Evolutionary conservation across 805 yeast species (phyloP), one percentile per base, ranked within the genome.

Genomic region (Schizosaccharomyces octosporus): DNA sequence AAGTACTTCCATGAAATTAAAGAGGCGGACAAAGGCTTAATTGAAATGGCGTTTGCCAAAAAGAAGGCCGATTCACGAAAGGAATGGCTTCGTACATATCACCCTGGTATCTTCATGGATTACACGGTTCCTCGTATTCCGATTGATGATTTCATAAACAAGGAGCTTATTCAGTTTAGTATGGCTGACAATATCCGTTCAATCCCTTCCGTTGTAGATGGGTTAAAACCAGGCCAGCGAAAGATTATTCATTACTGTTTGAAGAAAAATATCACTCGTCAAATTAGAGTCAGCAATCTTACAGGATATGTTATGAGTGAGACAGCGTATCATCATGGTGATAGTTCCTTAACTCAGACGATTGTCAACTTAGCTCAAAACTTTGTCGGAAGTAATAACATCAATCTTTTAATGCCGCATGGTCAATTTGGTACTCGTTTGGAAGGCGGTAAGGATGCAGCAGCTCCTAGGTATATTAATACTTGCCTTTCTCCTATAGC

Each of bases 381-480:
- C 71, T 93, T 86, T 69, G 84, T 90, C 59, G 98, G 98, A 11
- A 78, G 95, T 6, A 93, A 93, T 69, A 93, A 93, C 68, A 73
- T 93, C 66, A 85, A 93, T 70, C 68, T 87, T 61, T 74, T 93
- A 67, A 78, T 81, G 69, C 98, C 98, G 59, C 85, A 84, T 70
- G 98, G 98, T 77, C 83, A 87, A 42, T 93, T 93, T 70, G 98
- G 98, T 78, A 83, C 96, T 0, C 81, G 98, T 73, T 89, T 93
- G 31, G 78, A 87, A 31, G 98, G 98, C 72, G 98, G 98, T 75
- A 93, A 93, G 71, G 98, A 93, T 75, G 93, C 89, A 17, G 85
- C 97, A n/a, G 97, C 97, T 32, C 83, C 96, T 58, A 89, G 98
- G 79, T 93, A 93, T 75, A 89, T 93, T 70, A 86, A 79, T 71